Base-by-base conservation (phyloP, 2,329 filamentous ascomycete species). In the Fonsecaea erecta region DNA sequence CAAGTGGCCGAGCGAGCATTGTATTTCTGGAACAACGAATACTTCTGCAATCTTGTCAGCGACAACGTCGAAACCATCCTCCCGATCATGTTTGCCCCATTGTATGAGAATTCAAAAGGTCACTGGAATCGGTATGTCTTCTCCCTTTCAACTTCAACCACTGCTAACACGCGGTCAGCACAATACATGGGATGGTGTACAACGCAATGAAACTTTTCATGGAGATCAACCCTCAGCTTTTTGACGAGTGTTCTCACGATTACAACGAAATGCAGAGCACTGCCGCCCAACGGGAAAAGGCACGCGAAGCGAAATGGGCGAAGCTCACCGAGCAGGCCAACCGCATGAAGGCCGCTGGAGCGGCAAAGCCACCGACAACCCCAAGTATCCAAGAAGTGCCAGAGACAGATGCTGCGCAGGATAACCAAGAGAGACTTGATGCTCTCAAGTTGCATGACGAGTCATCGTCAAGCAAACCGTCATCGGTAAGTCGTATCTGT, bases 11-110 rank as follows among this genome's bases (percentile, higher is more conserved):
- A 99, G 81, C 88, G 95, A 71, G 95, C 95, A 4, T 85, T 99
- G 30, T 99, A 99, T 81, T 99, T 99, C 82, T 99, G 95, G 95
- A 99, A 99, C 84, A 99, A 99, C 75, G 95, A 99, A 78, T 99
- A 99, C 78, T 99, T 99, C 81, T 99, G 95, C 84, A 99, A 98
- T 75, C 84, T 99, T 65, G 95, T 99, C 71, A 97, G 93, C 82
- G 95, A 99, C 80, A 99, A 99, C 74, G 95, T 99, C 62, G 94
- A 98, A 75, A 94, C 97, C 53, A 99, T 99, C 73, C 84, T 99
- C 52, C 95, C 95, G 2, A 99, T 99, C 76, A 99, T 99, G 95
- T 99, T 99, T 80, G 93, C 94, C 28, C 94, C 95, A 1, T 84
- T 99, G 32, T 99, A 97, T 74, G 95, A 99, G 79, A 99, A 99